phyloP scores from a whole-genome alignment of 2,329 filamentous ascomycete genomes.

The Fusarium annulatum region DNA sequence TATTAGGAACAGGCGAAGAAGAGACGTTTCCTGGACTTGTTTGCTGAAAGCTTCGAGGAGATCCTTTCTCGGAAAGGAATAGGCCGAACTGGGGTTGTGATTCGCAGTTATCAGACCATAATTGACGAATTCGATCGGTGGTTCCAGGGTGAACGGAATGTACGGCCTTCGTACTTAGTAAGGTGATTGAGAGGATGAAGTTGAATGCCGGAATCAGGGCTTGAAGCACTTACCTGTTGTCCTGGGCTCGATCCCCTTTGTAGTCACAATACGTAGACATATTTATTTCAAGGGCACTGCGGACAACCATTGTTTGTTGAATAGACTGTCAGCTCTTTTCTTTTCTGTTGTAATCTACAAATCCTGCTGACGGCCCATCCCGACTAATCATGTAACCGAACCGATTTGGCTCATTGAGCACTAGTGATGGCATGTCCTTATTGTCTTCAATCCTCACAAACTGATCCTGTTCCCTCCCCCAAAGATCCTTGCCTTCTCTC shows the following conservation, averaged over 20 bases:
- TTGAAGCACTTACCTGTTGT: no score
- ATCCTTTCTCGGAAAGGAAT: neutral
- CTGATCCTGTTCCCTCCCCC: slow-evolving; percentile 60
- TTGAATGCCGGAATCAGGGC: neutral
- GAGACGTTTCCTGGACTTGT: no score
- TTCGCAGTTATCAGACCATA: neutral
- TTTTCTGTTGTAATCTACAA: slow-evolving; percentile 54
- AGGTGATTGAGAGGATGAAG: neutral
- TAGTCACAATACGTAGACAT: neutral
- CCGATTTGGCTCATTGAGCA: slow-evolving; percentile 53
- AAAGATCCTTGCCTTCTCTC: slow-evolving; percentile 64
- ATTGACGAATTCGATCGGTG: no score
- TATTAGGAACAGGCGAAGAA: neutral
- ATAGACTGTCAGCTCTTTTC: no score
- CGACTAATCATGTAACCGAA: slow-evolving; percentile 59
- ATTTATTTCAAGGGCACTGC: neutral
- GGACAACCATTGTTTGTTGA: no score
- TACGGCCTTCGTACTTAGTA: no score
- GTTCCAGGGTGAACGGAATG: no score
- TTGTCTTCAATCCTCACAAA: slow-evolving; percentile 63
- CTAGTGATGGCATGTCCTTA: slow-evolving; percentile 61
- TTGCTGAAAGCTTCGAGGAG: neutral
- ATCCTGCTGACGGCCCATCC: slow-evolving; percentile 59
- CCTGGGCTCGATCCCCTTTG: neutral
- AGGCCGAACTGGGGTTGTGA: fast-evolving